Conservation (phyloP, 1,284 basidiomycete species). For the Ganoderma leucocontextum region DNA sequence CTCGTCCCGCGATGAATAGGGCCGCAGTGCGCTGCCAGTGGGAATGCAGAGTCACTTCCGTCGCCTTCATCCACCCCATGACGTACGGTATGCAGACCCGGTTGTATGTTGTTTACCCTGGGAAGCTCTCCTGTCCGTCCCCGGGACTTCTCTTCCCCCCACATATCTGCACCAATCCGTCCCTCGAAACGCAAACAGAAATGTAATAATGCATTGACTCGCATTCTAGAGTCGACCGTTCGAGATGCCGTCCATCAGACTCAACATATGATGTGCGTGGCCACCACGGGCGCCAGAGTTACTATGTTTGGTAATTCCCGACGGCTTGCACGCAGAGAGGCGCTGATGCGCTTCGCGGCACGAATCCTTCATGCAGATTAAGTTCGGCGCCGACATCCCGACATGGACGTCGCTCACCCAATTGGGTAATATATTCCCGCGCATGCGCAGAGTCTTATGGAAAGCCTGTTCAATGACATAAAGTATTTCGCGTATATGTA, state of each 20-base stretch:
- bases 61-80: neutral
- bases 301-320: neutral
- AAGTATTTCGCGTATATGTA: too few relatives aligned
- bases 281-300: slow-evolving; percentile 4
- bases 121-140: neutral
- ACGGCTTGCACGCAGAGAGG: neutral
- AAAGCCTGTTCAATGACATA: too few relatives aligned
- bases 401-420: neutral
- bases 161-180: slow-evolving; percentile 39
- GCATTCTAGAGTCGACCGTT: neutral
- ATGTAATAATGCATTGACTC: neutral
- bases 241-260: neutral
- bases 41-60: neutral
- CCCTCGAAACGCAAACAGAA: slow-evolving; percentile 25
- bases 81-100: neutral
- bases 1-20: neutral
- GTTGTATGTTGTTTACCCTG: neutral
- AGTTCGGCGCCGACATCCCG: neutral
- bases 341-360: slow-evolving; percentile 1
- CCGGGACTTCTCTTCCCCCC: neutral
- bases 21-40: neutral
- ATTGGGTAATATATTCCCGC: neutral
- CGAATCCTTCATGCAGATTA: neutral
- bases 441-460: too few relatives aligned
- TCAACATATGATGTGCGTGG: neutral